phyloP scores from a whole-genome alignment of 345 rosid genomes.

The Ailanthus altissimus region DNA sequence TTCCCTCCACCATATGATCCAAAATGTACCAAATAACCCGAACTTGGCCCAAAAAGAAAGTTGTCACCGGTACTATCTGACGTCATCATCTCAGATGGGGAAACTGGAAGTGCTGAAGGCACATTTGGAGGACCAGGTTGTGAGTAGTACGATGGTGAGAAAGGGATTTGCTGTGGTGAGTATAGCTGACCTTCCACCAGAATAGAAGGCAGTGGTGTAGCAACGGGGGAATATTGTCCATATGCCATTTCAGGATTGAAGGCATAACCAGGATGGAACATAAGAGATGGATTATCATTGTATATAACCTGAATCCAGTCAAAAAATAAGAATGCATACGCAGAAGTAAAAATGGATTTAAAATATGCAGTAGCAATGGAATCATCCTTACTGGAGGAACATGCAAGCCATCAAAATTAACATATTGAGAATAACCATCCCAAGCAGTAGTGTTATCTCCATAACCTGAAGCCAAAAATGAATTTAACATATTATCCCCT shows the following conservation, averaged over 20 bases:
- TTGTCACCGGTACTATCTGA: slow-evolving; percentile 47
- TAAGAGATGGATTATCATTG: slow-evolving; percentile 51
- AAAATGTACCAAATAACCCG: slow-evolving; percentile 52
- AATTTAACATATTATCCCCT: neutral
- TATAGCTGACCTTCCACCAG: slow-evolving; percentile 58
- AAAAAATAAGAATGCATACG: slow-evolving; percentile 18
- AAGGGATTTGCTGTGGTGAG: slow-evolving; percentile 53
- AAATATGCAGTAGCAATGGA: neutral
- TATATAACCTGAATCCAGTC: slow-evolving; percentile 46
- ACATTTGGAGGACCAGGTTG: slow-evolving; percentile 38
- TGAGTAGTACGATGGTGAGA: slow-evolving; percentile 48
- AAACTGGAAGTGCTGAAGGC: slow-evolving; percentile 47
- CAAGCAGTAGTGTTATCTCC: slow-evolving; percentile 38
- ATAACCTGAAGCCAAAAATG: slow-evolving; percentile 44
- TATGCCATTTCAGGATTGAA: slow-evolving; percentile 54
- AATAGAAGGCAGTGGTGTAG: slow-evolving; percentile 48
- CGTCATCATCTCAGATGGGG: slow-evolving; percentile 43
- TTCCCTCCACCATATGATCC: slow-evolving; percentile 56
- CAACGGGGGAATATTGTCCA: slow-evolving; percentile 54
- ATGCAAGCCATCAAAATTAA: slow-evolving; percentile 54
- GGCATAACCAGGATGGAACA: slow-evolving; percentile 55
- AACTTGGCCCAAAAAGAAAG: slow-evolving; percentile 45
- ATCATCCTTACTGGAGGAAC: slow-evolving; percentile 50
- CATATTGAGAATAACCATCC: slow-evolving; percentile 55
- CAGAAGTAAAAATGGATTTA: neutral